A percentile compares a stretch with the other conserved stretches of the same genome.
phyloP scores from a whole-genome alignment of 768 basidiomycete species.

The Xerocomus spinulosus region DNA sequence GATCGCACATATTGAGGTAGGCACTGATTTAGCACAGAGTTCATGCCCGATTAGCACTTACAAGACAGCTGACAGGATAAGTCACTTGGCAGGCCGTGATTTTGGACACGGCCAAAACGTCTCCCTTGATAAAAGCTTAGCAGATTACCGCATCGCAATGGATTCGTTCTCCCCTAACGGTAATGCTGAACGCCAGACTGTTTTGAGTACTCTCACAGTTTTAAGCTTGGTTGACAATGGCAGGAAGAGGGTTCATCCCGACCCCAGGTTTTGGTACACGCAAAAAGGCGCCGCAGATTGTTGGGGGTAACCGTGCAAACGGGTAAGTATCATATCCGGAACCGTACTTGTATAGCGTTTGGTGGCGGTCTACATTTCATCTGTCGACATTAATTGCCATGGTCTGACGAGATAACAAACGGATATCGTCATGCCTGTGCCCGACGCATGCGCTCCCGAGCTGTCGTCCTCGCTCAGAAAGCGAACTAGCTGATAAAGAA shows the following conservation, averaged over 20 bases:
- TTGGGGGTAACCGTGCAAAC: no score
- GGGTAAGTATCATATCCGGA: no score
- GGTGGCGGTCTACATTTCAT: slow-evolving; percentile 6
- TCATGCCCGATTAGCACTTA: slow-evolving; percentile 20
- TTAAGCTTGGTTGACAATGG: no score
- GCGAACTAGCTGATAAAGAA: not conserved
- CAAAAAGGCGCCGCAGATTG: no score
- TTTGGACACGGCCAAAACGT: slow-evolving; percentile 4
- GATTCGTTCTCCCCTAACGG: slow-evolving; percentile 1
- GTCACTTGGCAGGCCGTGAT: slow-evolving; percentile 12
- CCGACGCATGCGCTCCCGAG: not conserved
- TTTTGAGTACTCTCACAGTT: no score
- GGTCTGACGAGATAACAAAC: slow-evolving; percentile 10
- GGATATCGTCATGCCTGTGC: not conserved
- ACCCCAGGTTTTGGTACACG: no score
- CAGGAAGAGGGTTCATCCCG: no score
- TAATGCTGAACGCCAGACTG: no score
- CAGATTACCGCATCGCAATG: slow-evolving; percentile 2
- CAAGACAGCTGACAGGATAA: slow-evolving; percentile 24
- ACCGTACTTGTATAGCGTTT: not conserved
- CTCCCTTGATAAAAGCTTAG: slow-evolving; percentile 10
- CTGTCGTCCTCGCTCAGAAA: not conserved
- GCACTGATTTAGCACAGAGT: not conserved
- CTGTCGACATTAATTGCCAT: slow-evolving; percentile 2
- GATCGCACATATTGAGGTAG: slow-evolving; percentile 9